Evolutionary conservation across 2,329 filamentous ascomycete species (phyloP), one percentile per base, ranked within the genome.

Genomic region (Aspergillus sp.): DNA sequence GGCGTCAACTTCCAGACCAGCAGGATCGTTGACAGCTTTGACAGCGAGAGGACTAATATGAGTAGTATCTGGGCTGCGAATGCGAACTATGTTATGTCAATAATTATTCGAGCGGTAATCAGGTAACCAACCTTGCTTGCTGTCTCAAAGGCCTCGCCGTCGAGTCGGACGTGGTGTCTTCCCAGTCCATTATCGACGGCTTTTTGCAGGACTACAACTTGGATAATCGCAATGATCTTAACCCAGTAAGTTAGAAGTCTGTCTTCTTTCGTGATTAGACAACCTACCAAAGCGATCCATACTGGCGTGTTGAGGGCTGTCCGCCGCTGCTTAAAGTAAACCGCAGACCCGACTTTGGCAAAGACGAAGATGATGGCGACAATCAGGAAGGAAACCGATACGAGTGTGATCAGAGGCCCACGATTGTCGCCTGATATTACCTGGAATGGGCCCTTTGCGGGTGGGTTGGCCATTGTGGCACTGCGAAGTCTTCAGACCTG

Each of bases 1-100:
- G 62, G 64, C 3, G 62, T 63, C 27, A 65, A 47, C 31, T 58
- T 65, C 64, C 62, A 64, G 23, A 66, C 45, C 7, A 65, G 54
- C 4, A 66, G 46, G 2, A 57, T 58, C 21, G 64, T 65, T 21
- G 65, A 66, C 1, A 63, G 5, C 19, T 58, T 54, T 1, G 61
- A 61, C 3, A 62, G 23, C 6, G 59, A 61, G 1, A 61, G 39
- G n/a, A 63, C 39, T 3, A 52, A 3, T 11, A 58, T 19, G 3
- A 53, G 55, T 15, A 62, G 44, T 0, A 63, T 52, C 6, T 60
- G 48, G 3, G 59, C 59, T n/a, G 52, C 51, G 14, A 57, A 63
- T 17, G 44, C n/a, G 12, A 52, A 59, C 61, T 63, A 35, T 4
- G 6, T 11, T n/a, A 17, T 17, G n/a, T 45, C 6, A 45, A 4